Evolutionary conservation across 2,329 filamentous ascomycete species (phyloP), one percentile per base, ranked within the genome.

Genomic region (Phaeoacremonium minimum): DNA sequence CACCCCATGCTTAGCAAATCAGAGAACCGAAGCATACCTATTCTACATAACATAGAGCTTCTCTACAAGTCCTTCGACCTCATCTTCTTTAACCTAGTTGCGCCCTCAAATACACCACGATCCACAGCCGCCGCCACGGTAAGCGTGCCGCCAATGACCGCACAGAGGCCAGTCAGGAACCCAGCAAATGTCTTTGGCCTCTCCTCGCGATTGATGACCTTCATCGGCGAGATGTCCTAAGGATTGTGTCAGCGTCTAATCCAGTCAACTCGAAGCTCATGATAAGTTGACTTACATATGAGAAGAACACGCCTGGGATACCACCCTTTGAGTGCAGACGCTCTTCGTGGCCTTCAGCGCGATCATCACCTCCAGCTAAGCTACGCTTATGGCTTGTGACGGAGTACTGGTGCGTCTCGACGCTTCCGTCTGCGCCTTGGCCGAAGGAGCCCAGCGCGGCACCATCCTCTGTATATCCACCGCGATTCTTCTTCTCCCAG

Each of bases 221-320:
- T 98, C 93, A 98, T 98, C 5, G 93, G 93, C 3, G 91, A 97
- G 60, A 98, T 98, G 53, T 98, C 93, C 85, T 90, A 37, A 22
- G 34, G 22, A 2, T 14, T 4, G 30, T 11, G 32, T 52, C 36
- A 61, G 54, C 36, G 49, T 28, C 18, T 15, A 17, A 19, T 9
- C 11, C 1, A 11, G 14, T 8, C 44, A 28, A 33, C 30, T 32
- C 28, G 19, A 6, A n/a, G 20, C 30, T 11, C 18, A 15, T 9
- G 15, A 26, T 18, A 16, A 29, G 14, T 36, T 22, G 19, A 77
- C 85, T 77, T 71, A 90, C 87, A 52, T 98, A 98, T 47, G 89
- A 95, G 69, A 98, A 97, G 71, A 98, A 98, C 12, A 98, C 90
- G 30, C 93, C 93, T 1, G 93, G 93, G 52, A 98, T 97, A 47